phyloP scores from a whole-genome alignment of 495 filamentous ascomycete genomes.

The Bacidia gigantensis region DNA sequence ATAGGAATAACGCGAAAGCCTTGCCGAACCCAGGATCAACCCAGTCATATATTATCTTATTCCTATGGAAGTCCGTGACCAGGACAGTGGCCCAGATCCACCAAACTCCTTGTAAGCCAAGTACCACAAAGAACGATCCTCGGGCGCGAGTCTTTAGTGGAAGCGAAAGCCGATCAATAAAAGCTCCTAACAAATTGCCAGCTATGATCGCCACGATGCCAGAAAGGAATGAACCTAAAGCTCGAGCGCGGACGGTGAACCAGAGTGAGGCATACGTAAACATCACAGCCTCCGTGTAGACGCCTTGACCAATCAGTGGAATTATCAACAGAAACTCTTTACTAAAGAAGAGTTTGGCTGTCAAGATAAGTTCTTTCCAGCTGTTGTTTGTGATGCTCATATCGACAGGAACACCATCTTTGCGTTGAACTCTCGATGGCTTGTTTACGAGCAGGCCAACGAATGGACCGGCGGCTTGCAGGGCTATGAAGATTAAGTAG shows the following conservation, averaged over 20 bases:
- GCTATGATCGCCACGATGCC: slow-evolving; percentile 43
- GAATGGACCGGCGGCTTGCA: slow-evolving; percentile 34
- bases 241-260: slow-evolving; percentile 48
- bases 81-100: neutral
- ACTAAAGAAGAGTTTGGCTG: neutral
- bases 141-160: neutral
- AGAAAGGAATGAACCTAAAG: slow-evolving; percentile 47
- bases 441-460: slow-evolving; percentile 39
- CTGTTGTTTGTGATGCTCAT: slow-evolving; percentile 1
- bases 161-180: neutral
- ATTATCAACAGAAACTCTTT: slow-evolving; percentile 27
- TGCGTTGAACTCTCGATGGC: slow-evolving; percentile 41
- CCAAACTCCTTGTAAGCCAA: neutral
- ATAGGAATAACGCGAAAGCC: neutral
- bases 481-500: slow-evolving; percentile 35
- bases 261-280: slow-evolving; percentile 47
- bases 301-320: slow-evolving; percentile 46
- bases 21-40: neutral
- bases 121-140: neutral
- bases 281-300: slow-evolving; percentile 48
- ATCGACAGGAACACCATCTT: slow-evolving; percentile 39
- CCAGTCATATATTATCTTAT: neutral
- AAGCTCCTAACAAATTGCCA: slow-evolving; percentile 17
- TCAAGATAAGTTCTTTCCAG: neutral
- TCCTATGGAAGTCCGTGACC: neutral